phyloP scores from a whole-genome alignment of 2,329 filamentous ascomycete genomes.

The Didymella glomerata region DNA sequence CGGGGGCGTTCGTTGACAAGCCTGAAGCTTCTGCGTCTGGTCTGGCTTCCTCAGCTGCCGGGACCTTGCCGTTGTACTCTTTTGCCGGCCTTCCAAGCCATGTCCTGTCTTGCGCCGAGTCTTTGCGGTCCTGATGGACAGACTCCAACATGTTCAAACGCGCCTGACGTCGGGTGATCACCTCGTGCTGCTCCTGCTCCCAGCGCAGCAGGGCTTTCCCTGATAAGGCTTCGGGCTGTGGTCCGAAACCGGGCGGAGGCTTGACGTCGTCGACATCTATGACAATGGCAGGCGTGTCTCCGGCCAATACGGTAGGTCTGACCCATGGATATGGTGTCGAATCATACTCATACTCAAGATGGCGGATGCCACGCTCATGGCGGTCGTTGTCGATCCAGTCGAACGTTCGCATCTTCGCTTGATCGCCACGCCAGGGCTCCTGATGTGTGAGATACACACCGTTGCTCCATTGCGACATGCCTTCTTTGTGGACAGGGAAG shows the following conservation, averaged over 20 bases:
- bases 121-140: background rate
- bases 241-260: background rate
- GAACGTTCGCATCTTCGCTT: conserved; percentile 5
- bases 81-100: background rate
- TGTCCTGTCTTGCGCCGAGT: conserved; percentile 3
- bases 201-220: background rate
- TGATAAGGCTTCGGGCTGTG: background rate
- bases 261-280: background rate
- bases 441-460: background rate
- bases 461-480: conserved; percentile 9
- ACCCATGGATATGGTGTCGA: background rate
- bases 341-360: background rate
- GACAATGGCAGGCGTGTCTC: background rate
- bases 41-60: too few relatives aligned
- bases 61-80: too few relatives aligned
- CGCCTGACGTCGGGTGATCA: background rate
- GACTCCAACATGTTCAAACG: background rate
- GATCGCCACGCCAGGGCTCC: conserved; percentile 10
- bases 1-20: too few relatives aligned
- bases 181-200: background rate
- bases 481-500: conserved; percentile 5
- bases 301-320: background rate
- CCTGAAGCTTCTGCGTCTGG: too few relatives aligned
- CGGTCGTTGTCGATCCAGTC: conserved; percentile 7
- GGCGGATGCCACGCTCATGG: conserved; percentile 8